Base-by-base conservation (phyloP, 805 yeast species). In the Kodamaea lidongshanica region DNA sequence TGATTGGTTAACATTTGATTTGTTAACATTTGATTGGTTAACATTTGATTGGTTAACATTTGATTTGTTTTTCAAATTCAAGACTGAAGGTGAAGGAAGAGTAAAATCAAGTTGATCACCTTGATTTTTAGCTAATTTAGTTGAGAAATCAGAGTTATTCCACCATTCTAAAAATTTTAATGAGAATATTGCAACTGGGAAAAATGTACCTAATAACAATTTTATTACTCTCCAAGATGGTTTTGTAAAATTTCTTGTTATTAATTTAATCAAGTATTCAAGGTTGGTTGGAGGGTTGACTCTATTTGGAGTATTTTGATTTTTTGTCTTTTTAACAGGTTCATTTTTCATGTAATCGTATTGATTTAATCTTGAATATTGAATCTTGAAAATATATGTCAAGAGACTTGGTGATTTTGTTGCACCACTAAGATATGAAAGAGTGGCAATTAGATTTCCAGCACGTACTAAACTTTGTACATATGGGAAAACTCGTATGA, bases 81-180 rank as follows among this genome's bases (percentile, higher is more conserved):
- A 35, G 8, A 52, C 39, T 3, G 64, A 52, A 7, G 70, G 76
- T 3, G 72, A 64, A 2, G 79, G 78, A 10, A 76, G 54, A 2
- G 63, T 61, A 29, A 56, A 57, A 27, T 74, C 77, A 16, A 73
- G 48, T 7, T 54, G 50, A 33, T 65, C 63, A 8, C 67, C 61
- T 28, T 61, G 61, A 27, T 65, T 67, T 34, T 70, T 71, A 14
- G 73, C 66, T 36, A 80, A 46, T 46, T 73, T 72, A 4, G 70
- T 54, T 3, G 84, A 75, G 47, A 85, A 72, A 37, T 81, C 85
- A 10, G 87, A 76, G 15, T 82, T 72, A 38, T 77, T 75, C 94
- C 95, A 88, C 96, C 96, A 88, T 53, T 88, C 96, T 19, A 86
- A 64, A 44, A 88, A 84, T 56, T 86, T 85, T 37, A 88, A 65